These are phyloP conservation scores for Aspergillus glaucus DNA, from an alignment of 2,329 filamentous ascomycete species.

Conservation along the genomic window DNA sequence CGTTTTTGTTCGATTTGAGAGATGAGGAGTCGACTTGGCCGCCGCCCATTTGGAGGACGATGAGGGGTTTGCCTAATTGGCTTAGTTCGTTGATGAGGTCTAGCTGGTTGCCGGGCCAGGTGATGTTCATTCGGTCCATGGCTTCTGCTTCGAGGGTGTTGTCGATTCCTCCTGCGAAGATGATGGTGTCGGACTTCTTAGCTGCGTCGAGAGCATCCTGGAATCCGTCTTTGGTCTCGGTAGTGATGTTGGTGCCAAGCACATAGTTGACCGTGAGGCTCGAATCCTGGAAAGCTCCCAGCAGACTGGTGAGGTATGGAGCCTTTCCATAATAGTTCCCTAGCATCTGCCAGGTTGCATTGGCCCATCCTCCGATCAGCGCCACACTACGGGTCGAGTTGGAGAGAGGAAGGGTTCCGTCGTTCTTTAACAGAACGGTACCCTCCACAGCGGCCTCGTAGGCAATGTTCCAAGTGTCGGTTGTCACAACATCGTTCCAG, in stretches of 20 bases:
- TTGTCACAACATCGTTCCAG: constrained; percentile 52
- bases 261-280: constrained; percentile 44
- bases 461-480: constrained; percentile 50
- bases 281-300: constrained; percentile 46
- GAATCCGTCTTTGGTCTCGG: constrained; percentile 25
- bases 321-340: constrained; percentile 55
- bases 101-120: constrained; percentile 39
- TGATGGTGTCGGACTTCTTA: constrained; percentile 30
- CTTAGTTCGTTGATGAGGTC: constrained; percentile 34
- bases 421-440: constrained; percentile 49
- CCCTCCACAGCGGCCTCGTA: constrained; percentile 46
- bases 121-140: constrained; percentile 35
- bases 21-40: constrained; percentile 40
- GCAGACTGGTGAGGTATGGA: constrained; percentile 50
- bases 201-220: constrained; percentile 28
- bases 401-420: constrained; percentile 43
- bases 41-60: constrained; percentile 40
- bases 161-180: constrained; percentile 40
- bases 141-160: constrained; percentile 38
- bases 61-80: constrained; percentile 31
- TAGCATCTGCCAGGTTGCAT: constrained; percentile 51
- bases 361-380: constrained; percentile 54
- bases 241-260: constrained; percentile 28
- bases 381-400: constrained; percentile 40
- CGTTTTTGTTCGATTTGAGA: constrained; percentile 32